phyloP scores from a whole-genome alignment of 164 flowering plant genomes.

The Vitis rupestris region DNA sequence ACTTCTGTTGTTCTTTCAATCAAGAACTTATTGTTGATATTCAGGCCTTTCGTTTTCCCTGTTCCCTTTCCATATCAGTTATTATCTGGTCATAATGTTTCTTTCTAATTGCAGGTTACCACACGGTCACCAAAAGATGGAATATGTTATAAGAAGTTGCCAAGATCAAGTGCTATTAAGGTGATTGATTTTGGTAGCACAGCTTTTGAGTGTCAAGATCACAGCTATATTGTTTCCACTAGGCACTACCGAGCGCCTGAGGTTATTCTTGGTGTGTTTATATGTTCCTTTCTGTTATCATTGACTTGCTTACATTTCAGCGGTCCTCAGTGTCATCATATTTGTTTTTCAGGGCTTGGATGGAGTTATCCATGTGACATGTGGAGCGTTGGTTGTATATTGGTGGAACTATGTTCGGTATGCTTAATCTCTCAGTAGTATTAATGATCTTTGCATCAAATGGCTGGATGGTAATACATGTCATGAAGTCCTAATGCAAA shows the following conservation, averaged over 20 bases:
- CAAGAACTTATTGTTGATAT: neutral
- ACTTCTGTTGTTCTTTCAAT: neutral
- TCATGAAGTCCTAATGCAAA: too few species aligned
- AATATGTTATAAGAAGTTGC: slow-evolving; percentile 33
- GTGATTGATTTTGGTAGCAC: slow-evolving; percentile 94
- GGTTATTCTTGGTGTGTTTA: slow-evolving; percentile 67
- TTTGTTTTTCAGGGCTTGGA: slow-evolving; percentile 53
- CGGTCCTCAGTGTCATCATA: neutral
- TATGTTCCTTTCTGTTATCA: neutral
- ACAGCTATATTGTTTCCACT: slow-evolving; percentile 73
- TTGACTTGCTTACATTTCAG: neutral
- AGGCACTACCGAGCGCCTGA: slow-evolving; percentile 89
- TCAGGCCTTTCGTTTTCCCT: neutral
- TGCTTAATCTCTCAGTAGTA: too few species aligned
- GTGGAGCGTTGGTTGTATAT: slow-evolving; percentile 83
- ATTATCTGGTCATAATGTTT: neutral
- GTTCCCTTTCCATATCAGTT: neutral
- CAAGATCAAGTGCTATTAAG: slow-evolving; percentile 77
- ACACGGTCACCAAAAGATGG: slow-evolving; percentile 22
- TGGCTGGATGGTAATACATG: too few species aligned
- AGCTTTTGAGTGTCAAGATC: slow-evolving; percentile 65
- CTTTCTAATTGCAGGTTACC: slow-evolving; percentile 13
- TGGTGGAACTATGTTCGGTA: slow-evolving; percentile 83
- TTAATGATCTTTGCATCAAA: too few species aligned
- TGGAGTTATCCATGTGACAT: slow-evolving; percentile 86